Conservation (phyloP, 2,329 filamentous ascomycete genomes). For the Paecilomyces sp. region DNA sequence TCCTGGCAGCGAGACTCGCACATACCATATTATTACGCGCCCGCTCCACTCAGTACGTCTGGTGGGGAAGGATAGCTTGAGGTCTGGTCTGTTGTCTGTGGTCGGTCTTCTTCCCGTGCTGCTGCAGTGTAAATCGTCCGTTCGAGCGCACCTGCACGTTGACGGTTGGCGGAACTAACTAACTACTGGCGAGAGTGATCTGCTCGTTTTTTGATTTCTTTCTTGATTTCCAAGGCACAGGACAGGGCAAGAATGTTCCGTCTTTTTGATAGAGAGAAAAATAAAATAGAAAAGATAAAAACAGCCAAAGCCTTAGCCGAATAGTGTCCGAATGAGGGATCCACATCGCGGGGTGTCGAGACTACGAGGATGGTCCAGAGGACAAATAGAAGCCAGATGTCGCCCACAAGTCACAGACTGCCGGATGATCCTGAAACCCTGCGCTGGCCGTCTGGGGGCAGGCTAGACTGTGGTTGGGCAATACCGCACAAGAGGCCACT, state of each 20-base stretch:
- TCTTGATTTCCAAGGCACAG: neutral
- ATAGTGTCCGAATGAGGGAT: neutral
- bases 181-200: neutral
- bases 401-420: neutral
- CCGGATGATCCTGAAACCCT: neutral
- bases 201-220: neutral
- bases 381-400: neutral
- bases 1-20: neutral
- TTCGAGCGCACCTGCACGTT: neutral
- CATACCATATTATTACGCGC: neutral
- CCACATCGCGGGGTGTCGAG: neutral
- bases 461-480: neutral
- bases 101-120: neutral
- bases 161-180: neutral
- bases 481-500: neutral
- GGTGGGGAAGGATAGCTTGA: too few species aligned
- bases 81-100: too few species aligned
- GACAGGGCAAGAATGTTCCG: neutral
- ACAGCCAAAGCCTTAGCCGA: too few species aligned
- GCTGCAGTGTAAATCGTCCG: neutral
- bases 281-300: neutral
- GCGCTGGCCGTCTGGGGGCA: neutral
- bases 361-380: neutral
- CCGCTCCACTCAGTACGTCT: neutral
- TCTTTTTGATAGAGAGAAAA: neutral